Evolutionary conservation across 129 eudicot genomes (phyloP).

Genomic region (Lactuca saligna): DNA sequence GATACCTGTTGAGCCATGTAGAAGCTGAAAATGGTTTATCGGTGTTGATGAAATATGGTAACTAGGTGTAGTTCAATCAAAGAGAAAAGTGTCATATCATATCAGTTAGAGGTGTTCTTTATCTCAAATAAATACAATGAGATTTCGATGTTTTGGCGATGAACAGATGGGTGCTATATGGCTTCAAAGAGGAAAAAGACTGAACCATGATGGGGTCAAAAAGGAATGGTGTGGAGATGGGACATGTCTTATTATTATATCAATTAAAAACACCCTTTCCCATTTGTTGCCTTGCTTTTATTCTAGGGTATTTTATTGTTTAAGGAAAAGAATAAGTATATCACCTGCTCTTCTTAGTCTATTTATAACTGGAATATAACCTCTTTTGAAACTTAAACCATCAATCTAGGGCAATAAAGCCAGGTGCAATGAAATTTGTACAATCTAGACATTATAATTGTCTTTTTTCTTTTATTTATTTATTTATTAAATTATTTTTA

Average conservation of each 20-base stretch:
- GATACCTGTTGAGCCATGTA: conserved; percentile 42
- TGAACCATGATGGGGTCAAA: conserved; percentile 38
- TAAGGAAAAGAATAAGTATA: conserved; percentile 28
- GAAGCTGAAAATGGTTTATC: conserved; percentile 16
- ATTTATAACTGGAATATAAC: neutral
- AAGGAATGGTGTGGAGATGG: conserved; percentile 25
- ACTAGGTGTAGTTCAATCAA: conserved; percentile 23
- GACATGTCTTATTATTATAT: conserved; percentile 28
- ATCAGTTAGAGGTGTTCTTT: conserved; percentile 25
- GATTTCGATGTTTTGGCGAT: conserved; percentile 12
- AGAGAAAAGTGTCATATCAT: conserved; percentile 31
- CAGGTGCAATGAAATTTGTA: neutral
- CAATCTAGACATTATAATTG: neutral
- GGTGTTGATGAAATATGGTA: conserved; percentile 24
- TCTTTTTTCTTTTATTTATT: neutral
- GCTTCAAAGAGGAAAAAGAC: conserved; percentile 29
- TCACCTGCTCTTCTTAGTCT: conserved; percentile 32
- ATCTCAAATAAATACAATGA: neutral
- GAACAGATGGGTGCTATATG: conserved; percentile 30
- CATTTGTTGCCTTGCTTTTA: conserved; percentile 32
- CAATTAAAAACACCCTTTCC: conserved; percentile 30
- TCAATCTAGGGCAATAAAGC: neutral
- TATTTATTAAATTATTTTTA: too few species aligned
- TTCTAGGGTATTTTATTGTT: conserved; percentile 5
- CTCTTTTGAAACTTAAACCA: neutral